Evolutionary conservation across 139 green algal species (phyloP), one percentile per base, ranked within the genome.

Genomic region (Deuterostichococcus epilithicus): DNA sequence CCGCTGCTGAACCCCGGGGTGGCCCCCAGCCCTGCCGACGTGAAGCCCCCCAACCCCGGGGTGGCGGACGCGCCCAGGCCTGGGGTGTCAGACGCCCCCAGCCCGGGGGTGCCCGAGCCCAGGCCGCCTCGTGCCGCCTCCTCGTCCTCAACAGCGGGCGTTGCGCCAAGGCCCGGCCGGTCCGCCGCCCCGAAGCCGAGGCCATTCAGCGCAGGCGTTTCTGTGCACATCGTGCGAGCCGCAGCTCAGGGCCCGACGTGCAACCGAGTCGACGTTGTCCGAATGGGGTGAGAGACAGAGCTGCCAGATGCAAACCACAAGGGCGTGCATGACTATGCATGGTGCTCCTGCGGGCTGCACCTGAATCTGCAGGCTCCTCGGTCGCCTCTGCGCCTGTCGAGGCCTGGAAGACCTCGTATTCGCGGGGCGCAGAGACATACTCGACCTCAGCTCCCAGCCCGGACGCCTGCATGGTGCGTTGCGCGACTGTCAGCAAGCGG

Each of bases 391-490:
- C 3, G 52, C 52, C 52, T 63, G 52, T 20, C 28, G 52, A 63
- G 3, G 52, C 52, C 37, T 73, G 18, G 26, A 76, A 63, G 6
- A 47, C 71, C 35, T 82, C 71, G 35, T 90, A 83, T 30, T 91
- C 86, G 5, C 78, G 63, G 2, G 88, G 88, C 15, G 88, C 86
- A 10, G 85, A 86, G 6, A 92, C 86, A 36, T 92, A 92, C 82
- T 91, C 86, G 3, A 92, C 63, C 47, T 91, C 66, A 80, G 52
- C 35, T 80, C 63, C 75, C 42, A 63, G 35, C 26, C 37, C 70
- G 66, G 35, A 75, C 42, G 70, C 1, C 18, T 38, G 30, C 2
- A 13, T 36, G 73, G 13, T 25, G 20, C 59, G 28, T 28, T 71
- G 33, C 10, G 5, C 6, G 33, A 3, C 22, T 44, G 58, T 71